These are phyloP conservation scores for Termitomyces sp. DNA, from an alignment of 768 basidiomycete genomes.

Conservation along the genomic window DNA sequence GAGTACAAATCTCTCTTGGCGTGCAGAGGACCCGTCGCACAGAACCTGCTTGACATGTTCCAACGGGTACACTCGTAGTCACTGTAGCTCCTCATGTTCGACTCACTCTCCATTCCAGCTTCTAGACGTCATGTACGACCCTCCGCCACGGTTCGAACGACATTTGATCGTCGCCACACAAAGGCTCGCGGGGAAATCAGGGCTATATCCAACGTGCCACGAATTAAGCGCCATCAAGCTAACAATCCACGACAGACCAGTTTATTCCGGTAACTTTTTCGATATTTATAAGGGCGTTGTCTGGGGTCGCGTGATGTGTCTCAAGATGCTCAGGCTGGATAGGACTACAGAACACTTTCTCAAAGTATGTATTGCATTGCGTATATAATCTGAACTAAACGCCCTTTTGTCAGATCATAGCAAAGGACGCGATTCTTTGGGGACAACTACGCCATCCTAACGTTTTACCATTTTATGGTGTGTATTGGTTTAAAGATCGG, in stretches of 20 bases:
- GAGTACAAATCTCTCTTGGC: conserved; percentile 2
- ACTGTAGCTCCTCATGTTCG: not conserved
- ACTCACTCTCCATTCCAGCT: not conserved
- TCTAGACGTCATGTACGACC: conserved; percentile 3
- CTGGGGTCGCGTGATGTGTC: not conserved
- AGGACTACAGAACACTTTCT: not conserved
- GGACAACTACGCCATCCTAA: conserved; percentile 6
- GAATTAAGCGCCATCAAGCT: not conserved
- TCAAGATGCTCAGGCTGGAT: not conserved
- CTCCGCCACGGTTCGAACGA: not conserved
- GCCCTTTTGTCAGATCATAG: not conserved
- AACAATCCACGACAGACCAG: not conserved
- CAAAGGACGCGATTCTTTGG: conserved; percentile 6
- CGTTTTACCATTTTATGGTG: conserved; percentile 5
- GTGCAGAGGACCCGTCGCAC: not conserved
- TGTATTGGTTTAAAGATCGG: not conserved
- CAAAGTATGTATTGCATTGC: not conserved
- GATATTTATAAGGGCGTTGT: not conserved
- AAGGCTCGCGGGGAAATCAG: not conserved
- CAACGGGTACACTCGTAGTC: conserved; percentile 1
- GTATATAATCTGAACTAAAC: not conserved
- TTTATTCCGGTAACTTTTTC: not conserved
- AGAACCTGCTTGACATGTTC: conserved; percentile 3
- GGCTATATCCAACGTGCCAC: not conserved
- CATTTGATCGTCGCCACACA: conserved; percentile 1